Base-by-base conservation (phyloP, 257 asterid species). In the Scutellaria minor region DNA sequence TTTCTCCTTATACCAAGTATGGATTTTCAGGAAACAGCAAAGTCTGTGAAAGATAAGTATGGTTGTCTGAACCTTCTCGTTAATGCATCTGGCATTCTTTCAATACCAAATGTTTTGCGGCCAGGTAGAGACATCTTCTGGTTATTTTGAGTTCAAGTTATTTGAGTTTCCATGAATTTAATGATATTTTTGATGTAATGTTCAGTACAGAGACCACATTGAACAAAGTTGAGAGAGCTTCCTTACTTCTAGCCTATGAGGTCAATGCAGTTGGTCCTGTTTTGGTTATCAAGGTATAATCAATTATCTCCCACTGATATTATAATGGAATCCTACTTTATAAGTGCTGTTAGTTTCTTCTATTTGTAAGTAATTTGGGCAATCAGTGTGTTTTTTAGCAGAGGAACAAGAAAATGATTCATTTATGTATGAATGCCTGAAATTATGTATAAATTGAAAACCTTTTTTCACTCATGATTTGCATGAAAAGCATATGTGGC, bases 121-220 rank as follows among this genome's bases (percentile, higher is more conserved):
- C 99, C 98, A 85, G 98, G 99, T 91, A 76, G 24, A 51, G 65
- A 66, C 75, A 61, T 50, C 55, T 45, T 53, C 46, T 59, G n/a
- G 55, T 60, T 75, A 24, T 73, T 24, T 71, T 24, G 63, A 5
- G 10, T 70, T 15, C 27, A 67, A 54, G 52, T 42, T 71, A 45
- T 73, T 37, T 12, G 9, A 40, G 46, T 74, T 70, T 69, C 35
- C 42, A 6, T 59, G 39, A 73, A 75, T 70, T 79, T 75, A 78
- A 63, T 31, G 37, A 1, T 68, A 56, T 67, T 7, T 31, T 74
- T 70, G 54, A 48, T 72, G 62, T 66, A 59, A 76, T 73, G 74
- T 80, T 84, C 89, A 74, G 88, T 83, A 79, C 96, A 92, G 99
- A 95, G 85, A 95, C 99, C 63, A 95, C 98, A 47, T 75, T 95